Base-by-base conservation (phyloP, 2,329 filamentous ascomycete genomes). In the Diaporthe capsici region DNA sequence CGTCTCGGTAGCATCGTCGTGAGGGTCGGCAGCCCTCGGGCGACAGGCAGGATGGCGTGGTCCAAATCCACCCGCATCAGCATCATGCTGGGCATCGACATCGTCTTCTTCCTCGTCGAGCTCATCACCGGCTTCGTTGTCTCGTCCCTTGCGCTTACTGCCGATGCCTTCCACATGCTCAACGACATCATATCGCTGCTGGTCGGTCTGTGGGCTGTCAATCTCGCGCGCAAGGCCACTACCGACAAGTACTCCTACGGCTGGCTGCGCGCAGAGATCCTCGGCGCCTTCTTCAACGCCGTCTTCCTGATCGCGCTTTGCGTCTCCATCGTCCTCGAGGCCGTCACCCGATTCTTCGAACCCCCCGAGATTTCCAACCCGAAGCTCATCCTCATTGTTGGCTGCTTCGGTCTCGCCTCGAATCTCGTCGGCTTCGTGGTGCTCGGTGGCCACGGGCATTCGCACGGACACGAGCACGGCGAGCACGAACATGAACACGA, bases 161-260 rank as follows among this genome's bases (percentile, higher is more conserved):
- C 97, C 72, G 97, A 99, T 87, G 95, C 97, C 76, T 99, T 99
- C 85, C 97, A 99, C 86, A 99, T 99, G 97, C 89, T 99, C 77
- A 99, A 99, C 87, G 97, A 99, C 90, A 97, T 99, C 80, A 93
- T 99, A 77, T 98, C 97, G 1, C 88, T 99, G 20, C 90, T 93
- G 74, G 96, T 99, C 77, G 97, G 97, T 78, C 86, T 98, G 55
- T 99, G 97, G 96, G 97, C 97, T 72, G 97, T 99, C 73, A 94
- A 93, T 77, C 94, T 97, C 70, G 95, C 96, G 37, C 94, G 94
- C 83, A 92, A 94, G 81, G 94, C 93, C 79, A 94, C 93, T 0
- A 97, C 95, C 12, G 96, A 98, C 81, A 94, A 94, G 84, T 99
- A 97, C 83, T 98, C 97, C 22, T 99, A 98, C 84, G 97, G 97